Conservation (phyloP, 2,329 filamentous ascomycete genomes). For the Alternaria incomplexa region DNA sequence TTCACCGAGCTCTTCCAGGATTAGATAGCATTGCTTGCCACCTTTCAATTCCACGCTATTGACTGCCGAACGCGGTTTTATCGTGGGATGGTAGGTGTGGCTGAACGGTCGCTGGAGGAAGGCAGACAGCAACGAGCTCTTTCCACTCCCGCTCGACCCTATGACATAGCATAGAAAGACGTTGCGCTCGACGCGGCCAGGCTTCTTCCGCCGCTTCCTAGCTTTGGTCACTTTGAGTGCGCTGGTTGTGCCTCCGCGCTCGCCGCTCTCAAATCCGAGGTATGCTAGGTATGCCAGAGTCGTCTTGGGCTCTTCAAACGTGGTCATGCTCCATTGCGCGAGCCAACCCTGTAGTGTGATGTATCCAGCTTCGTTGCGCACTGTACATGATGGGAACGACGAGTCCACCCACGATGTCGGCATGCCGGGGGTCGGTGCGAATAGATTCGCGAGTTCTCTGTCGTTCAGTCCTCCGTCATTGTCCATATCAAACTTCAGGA, state of each 20-base stretch:
- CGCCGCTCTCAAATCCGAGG: slow-evolving; percentile 86
- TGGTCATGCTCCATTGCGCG: slow-evolving; percentile 99
- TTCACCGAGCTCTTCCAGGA: slow-evolving; percentile 92
- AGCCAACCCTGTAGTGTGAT: slow-evolving; percentile 98
- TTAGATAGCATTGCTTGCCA: slow-evolving; percentile 95
- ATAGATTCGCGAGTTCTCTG: slow-evolving; percentile 81
- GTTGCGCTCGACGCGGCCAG: slow-evolving; percentile 87
- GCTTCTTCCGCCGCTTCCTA: slow-evolving; percentile 80
- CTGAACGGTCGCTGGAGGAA: slow-evolving; percentile 91
- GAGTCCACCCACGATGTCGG: slow-evolving; percentile 87
- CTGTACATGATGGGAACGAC: slow-evolving; percentile 90
- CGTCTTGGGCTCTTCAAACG: slow-evolving; percentile 92
- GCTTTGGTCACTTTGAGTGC: slow-evolving; percentile 93
- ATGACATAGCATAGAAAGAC: slow-evolving; percentile 94
- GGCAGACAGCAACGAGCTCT: slow-evolving; percentile 87
- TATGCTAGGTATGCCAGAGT: slow-evolving; percentile 96
- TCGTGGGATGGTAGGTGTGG: slow-evolving; percentile 85
- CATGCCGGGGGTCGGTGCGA: slow-evolving; percentile 89
- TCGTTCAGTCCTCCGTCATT: slow-evolving; percentile 95
- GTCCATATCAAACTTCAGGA: slow-evolving; percentile 93
- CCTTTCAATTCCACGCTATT: slow-evolving; percentile 96
- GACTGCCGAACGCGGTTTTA: slow-evolving; percentile 90
- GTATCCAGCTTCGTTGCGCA: slow-evolving; percentile 92
- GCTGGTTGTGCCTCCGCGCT: slow-evolving; percentile 74
- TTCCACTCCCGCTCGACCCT: slow-evolving; percentile 84